These are phyloP conservation scores for Corchorus capsularis DNA, from an alignment of 345 rosid species.

Conservation along the genomic window DNA sequence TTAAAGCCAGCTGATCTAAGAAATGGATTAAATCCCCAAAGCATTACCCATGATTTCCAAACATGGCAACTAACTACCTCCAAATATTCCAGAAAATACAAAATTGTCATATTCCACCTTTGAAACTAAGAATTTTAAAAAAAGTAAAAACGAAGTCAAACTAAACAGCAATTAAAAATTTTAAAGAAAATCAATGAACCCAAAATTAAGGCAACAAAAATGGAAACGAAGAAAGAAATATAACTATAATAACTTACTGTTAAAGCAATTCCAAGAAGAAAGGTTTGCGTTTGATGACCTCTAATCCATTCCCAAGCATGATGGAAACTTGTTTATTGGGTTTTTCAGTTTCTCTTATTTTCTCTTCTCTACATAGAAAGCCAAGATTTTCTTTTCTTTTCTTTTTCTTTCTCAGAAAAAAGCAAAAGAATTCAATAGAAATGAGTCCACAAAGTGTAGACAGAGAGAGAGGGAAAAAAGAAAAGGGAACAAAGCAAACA, in stretches of 20 bases:
- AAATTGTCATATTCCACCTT: neutral
- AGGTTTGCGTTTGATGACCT: constrained; percentile 9
- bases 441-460: constrained; percentile 10
- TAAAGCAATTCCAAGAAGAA: constrained; percentile 28
- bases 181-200: neutral
- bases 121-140: neutral
- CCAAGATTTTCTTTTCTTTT: neutral
- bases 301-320: constrained; percentile 22
- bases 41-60: constrained; percentile 8
- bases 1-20: constrained; percentile 9
- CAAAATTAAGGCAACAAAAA: constrained; percentile 11
- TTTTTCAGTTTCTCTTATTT: neutral
- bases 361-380: constrained; percentile 13
- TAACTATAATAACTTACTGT: constrained; percentile 28
- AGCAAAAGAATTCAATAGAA: neutral
- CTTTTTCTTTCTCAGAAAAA: neutral
- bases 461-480: neutral
- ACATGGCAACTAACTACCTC: constrained; percentile 5
- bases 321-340: neutral
- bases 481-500: too few species aligned
- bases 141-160: neutral
- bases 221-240: constrained; percentile 15
- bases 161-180: neutral
- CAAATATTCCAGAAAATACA: neutral
- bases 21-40: neutral